phyloP scores from a whole-genome alignment of 495 filamentous ascomycete genomes.

The Penicillium flavigenum region DNA sequence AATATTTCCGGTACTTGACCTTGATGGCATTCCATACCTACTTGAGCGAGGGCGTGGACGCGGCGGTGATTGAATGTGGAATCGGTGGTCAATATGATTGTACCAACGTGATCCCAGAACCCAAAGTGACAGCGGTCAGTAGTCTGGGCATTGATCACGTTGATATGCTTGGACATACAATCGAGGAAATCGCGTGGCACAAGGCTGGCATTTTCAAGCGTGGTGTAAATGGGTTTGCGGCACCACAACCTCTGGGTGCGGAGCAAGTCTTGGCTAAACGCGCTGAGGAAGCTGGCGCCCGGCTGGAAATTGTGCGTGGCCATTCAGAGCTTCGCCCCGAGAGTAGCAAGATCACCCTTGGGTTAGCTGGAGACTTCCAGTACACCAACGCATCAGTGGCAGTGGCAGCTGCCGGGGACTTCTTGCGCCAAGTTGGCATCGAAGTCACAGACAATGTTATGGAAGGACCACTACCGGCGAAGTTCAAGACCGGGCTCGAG shows the following conservation, averaged over 20 bases:
- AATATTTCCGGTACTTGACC: constrained; percentile 88
- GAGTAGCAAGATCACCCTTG: constrained; percentile 58
- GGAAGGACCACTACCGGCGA: constrained; percentile 53
- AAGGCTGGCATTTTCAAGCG: constrained; percentile 90
- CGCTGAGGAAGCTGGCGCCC: constrained; percentile 63
- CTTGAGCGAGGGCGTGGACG: constrained; percentile 73
- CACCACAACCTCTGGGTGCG: constrained; percentile 66
- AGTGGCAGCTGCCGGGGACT: constrained; percentile 66
- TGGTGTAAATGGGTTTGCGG: constrained; percentile 67
- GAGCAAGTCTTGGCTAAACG: constrained; percentile 67
- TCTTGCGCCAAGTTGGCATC: constrained; percentile 47
- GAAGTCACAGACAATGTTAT: constrained; percentile 49
- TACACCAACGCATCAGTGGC: constrained; percentile 83
- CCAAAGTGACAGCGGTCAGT: constrained; percentile 72
- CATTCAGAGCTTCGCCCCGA: constrained; percentile 59
- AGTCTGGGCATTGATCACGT: constrained; percentile 91
- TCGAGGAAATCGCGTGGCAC: constrained; percentile 95
- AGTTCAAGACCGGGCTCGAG: constrained; percentile 75
- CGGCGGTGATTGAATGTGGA: constrained; percentile 87
- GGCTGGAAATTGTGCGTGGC: constrained; percentile 58
- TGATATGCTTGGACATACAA: constrained; percentile 72
- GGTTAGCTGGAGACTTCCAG: constrained; percentile 79
- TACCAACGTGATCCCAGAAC: constrained; percentile 81
- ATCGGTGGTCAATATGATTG: constrained; percentile 92
- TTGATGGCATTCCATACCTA: constrained; percentile 89